Evolutionary conservation across 257 asterid genomes (phyloP).

Genomic region (Galeopsis tetrahit): DNA sequence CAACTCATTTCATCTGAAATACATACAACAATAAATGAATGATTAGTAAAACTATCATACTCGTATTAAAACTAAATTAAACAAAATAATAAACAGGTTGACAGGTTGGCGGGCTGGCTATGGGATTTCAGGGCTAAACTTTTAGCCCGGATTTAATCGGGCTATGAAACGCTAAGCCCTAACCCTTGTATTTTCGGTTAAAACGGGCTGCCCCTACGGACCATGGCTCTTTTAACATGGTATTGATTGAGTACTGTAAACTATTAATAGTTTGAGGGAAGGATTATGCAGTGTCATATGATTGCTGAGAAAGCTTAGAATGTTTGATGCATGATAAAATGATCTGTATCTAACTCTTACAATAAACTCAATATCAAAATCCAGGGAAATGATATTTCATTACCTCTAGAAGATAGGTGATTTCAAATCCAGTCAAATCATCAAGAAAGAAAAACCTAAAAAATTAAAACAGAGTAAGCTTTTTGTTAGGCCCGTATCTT

Average conservation of each 20-base stretch:
- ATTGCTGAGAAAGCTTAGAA: conserved; percentile 4
- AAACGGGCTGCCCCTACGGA: too few species aligned
- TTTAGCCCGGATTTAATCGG: too few species aligned
- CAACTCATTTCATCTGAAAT: too few species aligned
- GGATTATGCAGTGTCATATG: background rate
- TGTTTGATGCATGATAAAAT: conserved; percentile 1
- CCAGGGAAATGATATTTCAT: background rate
- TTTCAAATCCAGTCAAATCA: conserved; percentile 93
- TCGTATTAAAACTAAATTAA: too few species aligned
- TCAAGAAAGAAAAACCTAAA: conserved; percentile 93
- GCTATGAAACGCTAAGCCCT: too few species aligned
- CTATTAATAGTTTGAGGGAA: background rate
- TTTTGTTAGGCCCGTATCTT: conserved; percentile 18
- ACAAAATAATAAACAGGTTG: too few species aligned
- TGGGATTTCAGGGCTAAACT: too few species aligned
- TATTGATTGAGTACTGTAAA: background rate
- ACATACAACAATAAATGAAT: too few species aligned
- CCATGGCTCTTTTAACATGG: background rate
- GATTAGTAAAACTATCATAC: too few species aligned
- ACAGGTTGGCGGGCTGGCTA: too few species aligned
- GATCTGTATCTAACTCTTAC: background rate
- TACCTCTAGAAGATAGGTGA: conserved; percentile 94
- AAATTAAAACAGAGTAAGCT: conserved; percentile 16
- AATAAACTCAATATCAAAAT: conserved; percentile 10
- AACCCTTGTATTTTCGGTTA: too few species aligned